A percentile compares a stretch with the other conserved stretches of the same genome.
phyloP scores from a whole-genome alignment of 768 basidiomycete species.

The Collybia mongolica region DNA sequence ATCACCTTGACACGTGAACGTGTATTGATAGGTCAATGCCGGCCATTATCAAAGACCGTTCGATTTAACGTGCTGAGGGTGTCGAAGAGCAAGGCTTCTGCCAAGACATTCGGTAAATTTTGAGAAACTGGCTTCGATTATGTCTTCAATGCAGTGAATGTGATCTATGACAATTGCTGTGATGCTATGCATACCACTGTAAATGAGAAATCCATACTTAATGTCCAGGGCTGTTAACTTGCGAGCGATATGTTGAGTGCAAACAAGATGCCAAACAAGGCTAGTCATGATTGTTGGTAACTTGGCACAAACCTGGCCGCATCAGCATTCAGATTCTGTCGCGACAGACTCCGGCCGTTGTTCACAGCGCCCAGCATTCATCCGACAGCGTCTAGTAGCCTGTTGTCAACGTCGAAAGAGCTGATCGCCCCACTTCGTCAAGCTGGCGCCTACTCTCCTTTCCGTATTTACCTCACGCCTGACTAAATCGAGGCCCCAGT shows the following conservation, averaged over 20 bases:
- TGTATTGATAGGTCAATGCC: slow-evolving; percentile 79
- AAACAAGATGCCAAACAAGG: slow-evolving; percentile 18
- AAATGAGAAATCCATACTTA: neutral
- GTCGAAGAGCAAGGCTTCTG: slow-evolving; percentile 85
- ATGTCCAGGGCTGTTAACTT: too few relatives aligned
- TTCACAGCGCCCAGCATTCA: neutral
- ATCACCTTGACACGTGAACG: slow-evolving; percentile 4
- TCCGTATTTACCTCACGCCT: slow-evolving; percentile 73
- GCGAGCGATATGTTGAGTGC: slow-evolving; percentile 1
- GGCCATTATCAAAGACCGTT: slow-evolving; percentile 97
- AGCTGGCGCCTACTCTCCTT: slow-evolving; percentile 82
- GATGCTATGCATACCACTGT: neutral
- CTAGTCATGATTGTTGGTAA: slow-evolving; percentile 4
- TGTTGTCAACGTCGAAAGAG: slow-evolving; percentile 15
- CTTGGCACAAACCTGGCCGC: neutral
- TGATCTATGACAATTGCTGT: slow-evolving; percentile 19
- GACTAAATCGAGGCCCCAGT: slow-evolving; percentile 70
- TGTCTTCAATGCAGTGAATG: slow-evolving; percentile 26
- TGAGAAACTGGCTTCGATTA: slow-evolving; percentile 29
- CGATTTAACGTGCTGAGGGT: slow-evolving; percentile 99
- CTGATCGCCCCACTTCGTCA: slow-evolving; percentile 28
- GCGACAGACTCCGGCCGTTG: slow-evolving; percentile 1
- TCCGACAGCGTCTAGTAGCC: neutral
- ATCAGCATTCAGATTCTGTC: slow-evolving; percentile 8
- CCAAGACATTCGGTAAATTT: slow-evolving; percentile 96